A percentile compares a stretch with the other conserved stretches of the same genome.
These are phyloP conservation scores for Echria macrotheca DNA, from an alignment of 495 filamentous ascomycete species.

Conservation along the genomic window DNA sequence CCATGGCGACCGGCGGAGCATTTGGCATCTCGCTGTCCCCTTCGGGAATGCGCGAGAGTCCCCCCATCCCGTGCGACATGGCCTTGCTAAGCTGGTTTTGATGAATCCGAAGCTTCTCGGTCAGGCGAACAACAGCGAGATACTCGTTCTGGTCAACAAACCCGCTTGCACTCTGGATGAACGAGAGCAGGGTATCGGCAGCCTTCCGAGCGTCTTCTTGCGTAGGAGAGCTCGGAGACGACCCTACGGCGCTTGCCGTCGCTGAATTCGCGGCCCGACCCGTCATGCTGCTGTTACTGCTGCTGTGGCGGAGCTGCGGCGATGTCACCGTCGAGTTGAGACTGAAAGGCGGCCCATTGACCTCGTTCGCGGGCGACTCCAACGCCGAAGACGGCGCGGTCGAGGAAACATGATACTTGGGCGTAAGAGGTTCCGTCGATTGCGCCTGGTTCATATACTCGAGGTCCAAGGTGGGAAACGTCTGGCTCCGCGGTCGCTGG, in stretches of 20 bases:
- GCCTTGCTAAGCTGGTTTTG: conserved; percentile 51
- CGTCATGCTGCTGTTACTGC: conserved; percentile 47
- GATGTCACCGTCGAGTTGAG: conserved; percentile 51
- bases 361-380: conserved; percentile 64
- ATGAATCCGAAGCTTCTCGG: conserved; percentile 77
- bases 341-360: conserved; percentile 40
- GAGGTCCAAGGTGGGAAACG: conserved; percentile 74
- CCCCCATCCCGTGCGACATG: conserved; percentile 50
- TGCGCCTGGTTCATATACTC: conserved; percentile 63
- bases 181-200: conserved; percentile 78
- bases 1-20: conserved; percentile 9
- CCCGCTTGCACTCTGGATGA: conserved; percentile 67
- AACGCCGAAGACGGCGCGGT: conserved; percentile 57
- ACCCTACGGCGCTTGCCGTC: conserved; percentile 36
- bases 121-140: conserved; percentile 73
- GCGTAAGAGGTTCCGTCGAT: conserved; percentile 56
- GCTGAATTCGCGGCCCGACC: conserved; percentile 41
- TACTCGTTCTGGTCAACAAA: conserved; percentile 79
- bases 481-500: conserved; percentile 83
- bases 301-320: conserved; percentile 49
- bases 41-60: conserved; percentile 62
- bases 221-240: conserved; percentile 61
- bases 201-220: conserved; percentile 86
- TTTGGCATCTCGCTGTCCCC: conserved; percentile 49
- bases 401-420: conserved; percentile 56